phyloP scores from a whole-genome alignment of 306 rosid genomes.

The Fragaria iinumae region DNA sequence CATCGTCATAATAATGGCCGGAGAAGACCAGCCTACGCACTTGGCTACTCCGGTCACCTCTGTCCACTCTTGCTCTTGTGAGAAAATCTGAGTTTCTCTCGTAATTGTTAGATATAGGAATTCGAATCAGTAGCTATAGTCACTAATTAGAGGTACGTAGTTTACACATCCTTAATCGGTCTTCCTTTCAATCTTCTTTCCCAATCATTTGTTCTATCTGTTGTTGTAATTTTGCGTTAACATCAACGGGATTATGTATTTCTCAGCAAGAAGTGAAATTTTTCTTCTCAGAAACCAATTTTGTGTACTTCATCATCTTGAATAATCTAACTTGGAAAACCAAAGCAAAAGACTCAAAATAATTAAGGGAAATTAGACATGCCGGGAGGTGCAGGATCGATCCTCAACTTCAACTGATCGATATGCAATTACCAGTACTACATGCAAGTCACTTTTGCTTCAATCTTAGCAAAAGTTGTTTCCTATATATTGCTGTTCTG shows the following conservation, averaged over 20 bases:
- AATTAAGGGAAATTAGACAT: background rate
- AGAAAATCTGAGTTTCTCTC: constrained; percentile 2
- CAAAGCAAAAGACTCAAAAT: background rate
- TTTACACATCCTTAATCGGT: background rate
- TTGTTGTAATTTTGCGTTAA: background rate
- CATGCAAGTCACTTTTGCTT: background rate
- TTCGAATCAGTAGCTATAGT: background rate
- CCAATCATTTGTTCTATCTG: background rate
- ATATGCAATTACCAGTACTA: background rate
- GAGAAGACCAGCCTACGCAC: constrained; percentile 42
- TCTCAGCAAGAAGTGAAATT: background rate
- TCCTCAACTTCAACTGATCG: background rate
- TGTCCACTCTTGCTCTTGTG: background rate
- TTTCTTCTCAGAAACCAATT: background rate
- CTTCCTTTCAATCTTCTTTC: background rate
- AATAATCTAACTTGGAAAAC: too few species aligned
- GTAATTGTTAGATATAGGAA: background rate
- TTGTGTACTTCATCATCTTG: too few species aligned
- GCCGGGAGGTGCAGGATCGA: background rate
- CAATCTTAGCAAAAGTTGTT: background rate
- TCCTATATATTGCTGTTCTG: too few species aligned
- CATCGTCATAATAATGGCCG: constrained; percentile 55
- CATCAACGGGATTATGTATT: background rate
- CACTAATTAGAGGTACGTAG: background rate
- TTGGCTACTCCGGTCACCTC: constrained; percentile 36